Evolutionary conservation across 2,329 filamentous ascomycete genomes (phyloP), one percentile per base, ranked within the genome.

Genomic region (Neofusicoccum sp.): DNA sequence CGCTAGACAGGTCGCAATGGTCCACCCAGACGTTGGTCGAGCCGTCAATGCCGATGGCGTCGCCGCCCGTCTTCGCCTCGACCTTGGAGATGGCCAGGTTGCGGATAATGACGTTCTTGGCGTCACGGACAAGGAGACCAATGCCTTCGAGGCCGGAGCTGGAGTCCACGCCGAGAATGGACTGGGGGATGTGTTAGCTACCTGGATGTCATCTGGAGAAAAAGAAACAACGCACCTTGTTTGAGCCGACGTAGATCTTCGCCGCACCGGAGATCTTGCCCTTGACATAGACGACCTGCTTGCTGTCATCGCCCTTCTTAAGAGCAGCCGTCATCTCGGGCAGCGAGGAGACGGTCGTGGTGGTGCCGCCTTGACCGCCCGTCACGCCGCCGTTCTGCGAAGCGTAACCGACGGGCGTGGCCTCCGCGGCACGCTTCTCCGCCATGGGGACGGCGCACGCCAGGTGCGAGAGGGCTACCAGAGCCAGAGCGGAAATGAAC

Each of bases 1-100:
- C 81, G 43, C 84, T 85, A 3, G 83, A 86, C 36, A 90, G 79
- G 66, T 90, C 87, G 71, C 81, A 81, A 78, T 90, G 87, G 75
- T 90, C 88, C 54, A 90, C 77, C 88, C 87, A 60, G 22, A 74
- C 79, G 67, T 88, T 87, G 63, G 73, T 84, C 56, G 83, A 81
- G 11, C 71, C 73, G 73, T 88, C 83, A 64, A 88, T 84, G 66
- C 81, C 83, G 67, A 89, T 83, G 64, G 83, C 84, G 68, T 89
- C 87, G 22, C 86, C 86, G 65, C 83, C 80, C 8, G 54, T 58
- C 31, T 74, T 72, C 8, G 86, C 86, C 12, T 80, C 71, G 36
- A 87, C 84, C 70, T 85, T 83, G 65, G 81, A 75, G 68, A 88
- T 85, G 65, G 81, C 82, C 65, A 89, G 71, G 79, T 89, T 89